Percentiles rank a stretch among this genome's conserved stretches.
Conservation (phyloP, 371 early-diverging fungal species). For the Syncephalastrum sp. region DNA sequence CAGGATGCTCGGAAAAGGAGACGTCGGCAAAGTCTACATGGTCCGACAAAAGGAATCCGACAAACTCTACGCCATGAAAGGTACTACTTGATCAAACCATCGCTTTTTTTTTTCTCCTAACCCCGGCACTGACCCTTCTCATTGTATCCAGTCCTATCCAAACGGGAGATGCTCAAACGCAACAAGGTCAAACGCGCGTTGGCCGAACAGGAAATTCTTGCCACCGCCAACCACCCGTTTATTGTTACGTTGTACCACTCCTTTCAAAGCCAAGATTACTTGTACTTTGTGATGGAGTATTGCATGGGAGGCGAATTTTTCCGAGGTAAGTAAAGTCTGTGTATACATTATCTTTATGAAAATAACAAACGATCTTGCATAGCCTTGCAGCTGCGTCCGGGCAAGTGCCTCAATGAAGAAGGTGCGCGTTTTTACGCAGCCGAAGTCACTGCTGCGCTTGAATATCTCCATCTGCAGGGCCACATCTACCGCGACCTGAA, state of each 20-base stretch:
- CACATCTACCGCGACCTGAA: conserved; percentile 98
- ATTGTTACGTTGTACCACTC: conserved; percentile 92
- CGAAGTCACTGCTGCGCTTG: conserved; percentile 90
- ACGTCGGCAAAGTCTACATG: conserved; percentile 95
- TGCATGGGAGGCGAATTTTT: conserved; percentile 96
- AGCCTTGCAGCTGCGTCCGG: conserved; percentile 78
- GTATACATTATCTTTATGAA: conserved; percentile 4
- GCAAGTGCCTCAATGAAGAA: conserved; percentile 81
- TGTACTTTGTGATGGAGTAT: conserved; percentile 96
- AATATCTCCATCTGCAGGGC: conserved; percentile 93
- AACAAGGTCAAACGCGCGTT: conserved; percentile 88
- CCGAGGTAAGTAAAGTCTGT: conserved; percentile 50
- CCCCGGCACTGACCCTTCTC: neutral
- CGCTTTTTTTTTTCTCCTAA: neutral
- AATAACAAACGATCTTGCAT: conserved; percentile 7
- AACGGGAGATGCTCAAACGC: conserved; percentile 86
- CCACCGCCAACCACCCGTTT: conserved; percentile 88
- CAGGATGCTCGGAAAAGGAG: conserved; percentile 91
- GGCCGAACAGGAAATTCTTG: conserved; percentile 80
- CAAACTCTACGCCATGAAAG: conserved; percentile 93
- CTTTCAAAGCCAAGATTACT: conserved; percentile 85
- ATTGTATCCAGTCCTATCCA: conserved; percentile 54
- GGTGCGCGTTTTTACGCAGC: conserved; percentile 98
- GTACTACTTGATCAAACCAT: conserved; percentile 22
- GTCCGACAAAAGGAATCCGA: conserved; percentile 85